These are phyloP conservation scores for Perkinsus marinus DNA, from an alignment of 169 alveolate species.

Conservation along the genomic window DNA sequence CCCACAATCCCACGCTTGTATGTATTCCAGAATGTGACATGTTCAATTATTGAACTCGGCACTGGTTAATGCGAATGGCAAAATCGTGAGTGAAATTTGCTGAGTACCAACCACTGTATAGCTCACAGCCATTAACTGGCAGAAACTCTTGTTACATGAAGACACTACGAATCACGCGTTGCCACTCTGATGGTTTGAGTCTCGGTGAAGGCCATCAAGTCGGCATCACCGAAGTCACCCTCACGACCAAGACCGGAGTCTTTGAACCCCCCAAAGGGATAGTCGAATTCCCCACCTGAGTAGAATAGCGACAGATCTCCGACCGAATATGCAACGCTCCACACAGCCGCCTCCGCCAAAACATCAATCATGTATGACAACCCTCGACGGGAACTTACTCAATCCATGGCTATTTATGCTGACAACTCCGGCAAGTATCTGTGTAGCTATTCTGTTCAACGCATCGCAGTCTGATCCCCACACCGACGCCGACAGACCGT, in stretches of 20 bases:
- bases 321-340: background rate
- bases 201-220: background rate
- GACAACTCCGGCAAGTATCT: background rate
- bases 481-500: background rate
- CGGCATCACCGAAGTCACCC: background rate
- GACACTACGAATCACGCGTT: background rate
- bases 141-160: background rate
- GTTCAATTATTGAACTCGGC: no score
- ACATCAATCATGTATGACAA: background rate
- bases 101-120: no score
- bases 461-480: background rate
- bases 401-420: background rate
- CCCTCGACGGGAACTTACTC: background rate
- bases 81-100: no score
- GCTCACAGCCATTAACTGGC: no score
- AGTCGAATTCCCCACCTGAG: background rate
- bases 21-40: no score
- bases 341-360: background rate
- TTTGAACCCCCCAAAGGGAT: background rate
- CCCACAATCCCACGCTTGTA: no score
- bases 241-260: background rate
- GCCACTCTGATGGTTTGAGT: background rate
- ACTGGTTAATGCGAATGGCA: no score
- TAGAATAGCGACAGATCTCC: background rate
- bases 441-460: background rate